A percentile compares a stretch with the other conserved stretches of the same genome.
Evolutionary conservation across 2,329 filamentous ascomycete genomes (phyloP).

Genomic region (Colletotrichum costaricense): DNA sequence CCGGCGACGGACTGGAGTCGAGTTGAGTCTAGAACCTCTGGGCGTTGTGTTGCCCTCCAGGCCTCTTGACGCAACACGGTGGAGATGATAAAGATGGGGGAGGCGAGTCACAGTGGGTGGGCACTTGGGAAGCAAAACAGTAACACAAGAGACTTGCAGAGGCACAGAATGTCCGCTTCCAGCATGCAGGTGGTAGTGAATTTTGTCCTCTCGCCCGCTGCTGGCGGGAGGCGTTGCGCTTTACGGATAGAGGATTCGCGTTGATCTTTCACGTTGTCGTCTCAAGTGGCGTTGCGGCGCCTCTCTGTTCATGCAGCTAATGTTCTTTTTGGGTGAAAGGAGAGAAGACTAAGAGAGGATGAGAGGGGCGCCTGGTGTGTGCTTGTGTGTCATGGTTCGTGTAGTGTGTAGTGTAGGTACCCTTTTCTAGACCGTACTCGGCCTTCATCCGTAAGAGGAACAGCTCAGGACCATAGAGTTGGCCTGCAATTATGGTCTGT

Average conservation of each 20-base stretch:
- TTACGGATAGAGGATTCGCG: neutral
- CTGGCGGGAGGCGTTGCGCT: slow-evolving; percentile 7
- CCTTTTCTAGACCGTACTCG: slow-evolving; percentile 16
- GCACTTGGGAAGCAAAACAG: neutral
- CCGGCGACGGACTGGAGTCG: neutral
- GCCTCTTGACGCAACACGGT: slow-evolving; percentile 6
- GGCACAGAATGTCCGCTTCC: slow-evolving; percentile 8
- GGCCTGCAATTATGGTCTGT: neutral
- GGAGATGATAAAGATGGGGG: neutral
- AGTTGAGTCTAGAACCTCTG: slow-evolving; percentile 15
- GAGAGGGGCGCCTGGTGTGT: neutral
- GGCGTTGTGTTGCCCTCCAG: neutral
- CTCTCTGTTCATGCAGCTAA: slow-evolving; percentile 27
- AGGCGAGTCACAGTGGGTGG: neutral
- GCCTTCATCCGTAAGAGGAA: slow-evolving; percentile 1
- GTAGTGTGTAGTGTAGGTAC: neutral
- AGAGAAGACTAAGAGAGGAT: neutral
- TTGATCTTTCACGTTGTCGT: slow-evolving; percentile 17
- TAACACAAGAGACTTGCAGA: slow-evolving; percentile 4
- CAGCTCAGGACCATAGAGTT: neutral
- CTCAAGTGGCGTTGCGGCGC: slow-evolving; percentile 28
- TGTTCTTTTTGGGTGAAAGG: neutral
- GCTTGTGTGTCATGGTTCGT: neutral
- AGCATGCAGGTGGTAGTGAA: neutral
- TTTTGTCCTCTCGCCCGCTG: neutral